phyloP scores from a whole-genome alignment of 495 filamentous ascomycete genomes.

The Hypomontagnella monticulosa region DNA sequence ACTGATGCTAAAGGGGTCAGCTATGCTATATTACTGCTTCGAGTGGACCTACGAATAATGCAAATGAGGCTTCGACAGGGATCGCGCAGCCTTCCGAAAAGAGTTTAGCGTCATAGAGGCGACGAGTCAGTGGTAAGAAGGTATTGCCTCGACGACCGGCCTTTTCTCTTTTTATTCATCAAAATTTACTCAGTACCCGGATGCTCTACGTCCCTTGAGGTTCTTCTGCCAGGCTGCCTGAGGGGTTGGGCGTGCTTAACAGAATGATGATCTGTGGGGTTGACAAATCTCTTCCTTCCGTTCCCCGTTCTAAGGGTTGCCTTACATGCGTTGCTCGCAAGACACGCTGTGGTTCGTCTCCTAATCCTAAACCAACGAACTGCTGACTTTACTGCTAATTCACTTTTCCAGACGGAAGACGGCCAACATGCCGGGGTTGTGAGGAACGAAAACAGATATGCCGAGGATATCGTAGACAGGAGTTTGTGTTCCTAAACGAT shows the following conservation, averaged over 20 bases:
- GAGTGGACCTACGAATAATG: neutral
- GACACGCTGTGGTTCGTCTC: neutral
- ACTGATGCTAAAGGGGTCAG: too few species aligned
- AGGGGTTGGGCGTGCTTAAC: too few species aligned
- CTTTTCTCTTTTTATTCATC: neutral
- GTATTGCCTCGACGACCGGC: neutral
- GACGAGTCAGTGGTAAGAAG: too few species aligned
- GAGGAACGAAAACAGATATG: neutral
- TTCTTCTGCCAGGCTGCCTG: too few species aligned
- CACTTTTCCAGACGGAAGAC: neutral
- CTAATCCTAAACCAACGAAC: neutral
- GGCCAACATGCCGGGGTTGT: neutral
- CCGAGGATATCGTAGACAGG: neutral
- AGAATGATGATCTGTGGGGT: neutral
- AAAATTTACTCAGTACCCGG: too few species aligned
- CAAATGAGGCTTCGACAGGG: neutral
- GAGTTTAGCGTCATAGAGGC: neutral
- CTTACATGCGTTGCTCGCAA: neutral
- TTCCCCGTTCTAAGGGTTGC: neutral
- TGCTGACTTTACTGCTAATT: neutral
- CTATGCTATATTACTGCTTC: too few species aligned
- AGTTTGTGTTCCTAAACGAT: neutral
- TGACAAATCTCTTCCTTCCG: neutral
- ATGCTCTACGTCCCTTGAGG: too few species aligned
- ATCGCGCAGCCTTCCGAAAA: neutral